A percentile compares a stretch with the other conserved stretches of the same genome.
Evolutionary conservation across 495 filamentous ascomycete genomes (phyloP).

Genomic region (Staphylotrichum tortipilum): DNA sequence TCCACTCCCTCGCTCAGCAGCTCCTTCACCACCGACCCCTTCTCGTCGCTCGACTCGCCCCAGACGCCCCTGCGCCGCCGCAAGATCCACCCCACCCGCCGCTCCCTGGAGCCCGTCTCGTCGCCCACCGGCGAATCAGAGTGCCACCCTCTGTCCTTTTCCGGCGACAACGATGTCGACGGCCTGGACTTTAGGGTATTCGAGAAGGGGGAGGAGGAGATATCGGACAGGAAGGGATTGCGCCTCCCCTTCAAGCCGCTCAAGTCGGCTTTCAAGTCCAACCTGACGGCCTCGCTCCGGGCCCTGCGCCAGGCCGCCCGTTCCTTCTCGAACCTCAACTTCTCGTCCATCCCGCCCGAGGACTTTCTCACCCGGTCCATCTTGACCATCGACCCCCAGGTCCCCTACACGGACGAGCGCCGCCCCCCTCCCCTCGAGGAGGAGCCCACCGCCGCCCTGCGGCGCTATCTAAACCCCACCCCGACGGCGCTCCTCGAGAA

Average conservation of each 20-base stretch:
- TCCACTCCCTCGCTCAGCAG: constrained; percentile 40
- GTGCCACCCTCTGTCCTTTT: constrained; percentile 40
- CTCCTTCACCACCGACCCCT: constrained; percentile 31
- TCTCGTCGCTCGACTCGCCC: constrained; percentile 35
- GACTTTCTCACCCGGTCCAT: constrained; percentile 84
- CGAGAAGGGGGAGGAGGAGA: constrained; percentile 13
- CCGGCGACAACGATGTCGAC: constrained; percentile 28
- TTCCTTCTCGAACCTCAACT: constrained; percentile 68
- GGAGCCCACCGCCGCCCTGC: constrained; percentile 74
- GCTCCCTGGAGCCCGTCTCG: constrained; percentile 36
- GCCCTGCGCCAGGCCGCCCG: constrained; percentile 79
- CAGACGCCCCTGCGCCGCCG: constrained; percentile 27
- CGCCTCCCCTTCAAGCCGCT: constrained; percentile 29
- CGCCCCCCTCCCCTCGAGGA: constrained; percentile 68
- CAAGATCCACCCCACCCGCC: constrained; percentile 30
- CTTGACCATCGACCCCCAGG: constrained; percentile 62
- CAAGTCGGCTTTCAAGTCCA: constrained; percentile 72
- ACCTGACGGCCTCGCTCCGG: constrained; percentile 83
- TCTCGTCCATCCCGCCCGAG: constrained; percentile 69
- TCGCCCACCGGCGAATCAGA: constrained; percentile 32
- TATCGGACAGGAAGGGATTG: constrained; percentile 29
- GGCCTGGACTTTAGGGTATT: constrained; percentile 42
- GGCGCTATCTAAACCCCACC: constrained; percentile 85
- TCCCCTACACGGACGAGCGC: constrained; percentile 78
- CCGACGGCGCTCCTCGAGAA: constrained; percentile 60